Conservation (phyloP, 768 basidiomycete species). For the Zangia roseola region DNA sequence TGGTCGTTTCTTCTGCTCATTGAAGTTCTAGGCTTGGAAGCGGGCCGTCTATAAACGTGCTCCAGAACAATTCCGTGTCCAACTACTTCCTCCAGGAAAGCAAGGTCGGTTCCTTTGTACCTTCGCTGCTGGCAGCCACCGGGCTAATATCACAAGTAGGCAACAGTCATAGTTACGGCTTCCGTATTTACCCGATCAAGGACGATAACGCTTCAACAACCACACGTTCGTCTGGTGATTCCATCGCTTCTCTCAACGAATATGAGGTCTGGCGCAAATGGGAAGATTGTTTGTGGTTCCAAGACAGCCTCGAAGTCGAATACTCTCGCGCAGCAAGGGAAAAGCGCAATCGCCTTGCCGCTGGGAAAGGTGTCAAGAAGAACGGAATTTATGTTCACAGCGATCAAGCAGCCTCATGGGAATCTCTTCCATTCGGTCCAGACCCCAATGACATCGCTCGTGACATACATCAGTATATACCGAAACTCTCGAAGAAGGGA, state of each 20-base stretch:
- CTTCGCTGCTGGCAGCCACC: background rate
- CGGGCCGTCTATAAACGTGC: slow-evolving; percentile 58
- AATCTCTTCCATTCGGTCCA: slow-evolving; percentile 83
- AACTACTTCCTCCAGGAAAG: slow-evolving; percentile 57
- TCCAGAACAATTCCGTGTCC: slow-evolving; percentile 58
- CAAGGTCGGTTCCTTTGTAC: slow-evolving; percentile 40
- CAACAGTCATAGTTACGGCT: slow-evolving; percentile 55
- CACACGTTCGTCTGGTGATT: slow-evolving; percentile 35
- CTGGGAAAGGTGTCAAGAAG: slow-evolving; percentile 76
- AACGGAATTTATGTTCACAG: slow-evolving; percentile 66
- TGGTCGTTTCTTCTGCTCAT: background rate
- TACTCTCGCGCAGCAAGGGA: slow-evolving; percentile 61
- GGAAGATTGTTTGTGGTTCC: slow-evolving; percentile 82
- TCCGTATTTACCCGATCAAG: slow-evolving; percentile 53
- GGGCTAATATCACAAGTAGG: slow-evolving; percentile 35
- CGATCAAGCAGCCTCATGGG: slow-evolving; percentile 78
- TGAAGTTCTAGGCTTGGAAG: slow-evolving; percentile 50
- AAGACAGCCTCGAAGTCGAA: slow-evolving; percentile 64
- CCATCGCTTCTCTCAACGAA: slow-evolving; percentile 38
- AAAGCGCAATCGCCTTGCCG: slow-evolving; percentile 63
- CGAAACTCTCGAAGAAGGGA: slow-evolving; percentile 67
- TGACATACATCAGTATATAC: slow-evolving; percentile 65
- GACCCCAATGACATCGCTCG: slow-evolving; percentile 70
- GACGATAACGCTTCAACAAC: slow-evolving; percentile 31
- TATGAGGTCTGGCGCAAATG: slow-evolving; percentile 80